Evolutionary conservation across 345 rosid genomes (phyloP).

Genomic region (Turritis glabra): DNA sequence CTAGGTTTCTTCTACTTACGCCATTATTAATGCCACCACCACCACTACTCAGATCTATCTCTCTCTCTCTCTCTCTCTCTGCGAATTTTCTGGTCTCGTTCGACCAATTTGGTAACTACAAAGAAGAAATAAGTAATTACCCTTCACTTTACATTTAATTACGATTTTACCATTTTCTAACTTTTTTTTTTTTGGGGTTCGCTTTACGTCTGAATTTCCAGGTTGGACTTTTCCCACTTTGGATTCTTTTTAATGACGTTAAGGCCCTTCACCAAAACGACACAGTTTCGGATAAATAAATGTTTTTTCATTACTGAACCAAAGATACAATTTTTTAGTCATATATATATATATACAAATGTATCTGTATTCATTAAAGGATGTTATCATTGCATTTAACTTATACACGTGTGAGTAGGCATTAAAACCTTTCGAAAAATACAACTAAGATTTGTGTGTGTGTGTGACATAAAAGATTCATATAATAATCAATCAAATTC

Average conservation of each 20-base stretch:
- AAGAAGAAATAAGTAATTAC: background rate
- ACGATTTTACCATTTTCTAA: constrained; percentile 36
- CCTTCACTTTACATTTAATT: constrained; percentile 22
- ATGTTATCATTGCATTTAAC: constrained; percentile 2
- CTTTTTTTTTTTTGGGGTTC: background rate
- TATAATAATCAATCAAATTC: background rate
- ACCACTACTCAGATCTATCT: constrained; percentile 44
- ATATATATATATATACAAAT: too few relatives aligned
- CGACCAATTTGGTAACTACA: constrained; percentile 26
- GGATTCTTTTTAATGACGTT: constrained; percentile 8
- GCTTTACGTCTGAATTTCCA: constrained; percentile 37
- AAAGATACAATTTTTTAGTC: too few relatives aligned
- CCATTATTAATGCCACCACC: constrained; percentile 40
- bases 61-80: constrained; percentile 27
- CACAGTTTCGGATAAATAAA: background rate
- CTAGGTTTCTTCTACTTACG: constrained; percentile 27
- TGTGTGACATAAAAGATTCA: background rate
- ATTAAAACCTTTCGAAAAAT: background rate
- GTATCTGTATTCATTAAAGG: too few relatives aligned
- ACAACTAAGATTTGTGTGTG: background rate
- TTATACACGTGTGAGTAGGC: constrained; percentile 13
- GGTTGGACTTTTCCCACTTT: constrained; percentile 29
- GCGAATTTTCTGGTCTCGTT: constrained; percentile 36
- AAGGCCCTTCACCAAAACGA: constrained; percentile 21
- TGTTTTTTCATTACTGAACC: background rate